Percentiles rank a stretch among this genome's conserved stretches.
phyloP scores from a whole-genome alignment of 352 stramenopile genomes.

The Thalassiosira exigua region DNA sequence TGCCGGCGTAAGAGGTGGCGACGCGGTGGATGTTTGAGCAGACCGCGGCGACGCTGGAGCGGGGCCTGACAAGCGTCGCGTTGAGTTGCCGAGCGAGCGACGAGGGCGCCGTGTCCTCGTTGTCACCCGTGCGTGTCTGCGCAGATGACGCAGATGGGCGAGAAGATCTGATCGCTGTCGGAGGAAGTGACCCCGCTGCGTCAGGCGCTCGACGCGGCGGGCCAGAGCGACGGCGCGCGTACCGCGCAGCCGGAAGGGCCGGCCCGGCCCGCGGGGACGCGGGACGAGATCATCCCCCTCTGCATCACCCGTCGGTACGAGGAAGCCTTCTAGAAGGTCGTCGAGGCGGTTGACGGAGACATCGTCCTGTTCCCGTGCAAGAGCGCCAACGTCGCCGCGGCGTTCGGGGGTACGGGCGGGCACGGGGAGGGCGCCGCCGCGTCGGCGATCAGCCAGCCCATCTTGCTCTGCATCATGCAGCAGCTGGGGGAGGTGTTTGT shows the following conservation, averaged over 20 bases:
- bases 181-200: conserved; percentile 50
- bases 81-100: conserved; percentile 30
- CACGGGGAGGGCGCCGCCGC: no score
- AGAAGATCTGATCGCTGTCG: conserved; percentile 45
- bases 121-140: conserved; percentile 63
- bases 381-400: conserved; percentile 52
- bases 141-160: conserved; percentile 56
- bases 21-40: conserved; percentile 77
- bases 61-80: conserved; percentile 43
- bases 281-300: conserved; percentile 66
- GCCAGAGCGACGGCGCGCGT: neutral
- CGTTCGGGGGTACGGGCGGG: conserved; percentile 57
- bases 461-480: conserved; percentile 83
- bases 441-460: conserved; percentile 72
- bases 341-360: conserved; percentile 67
- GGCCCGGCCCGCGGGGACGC: conserved; percentile 30
- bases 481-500: conserved; percentile 74
- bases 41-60: conserved; percentile 55
- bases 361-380: conserved; percentile 78
- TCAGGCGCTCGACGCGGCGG: neutral
- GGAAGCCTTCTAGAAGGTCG: conserved; percentile 79
- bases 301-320: conserved; percentile 66
- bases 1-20: conserved; percentile 77
- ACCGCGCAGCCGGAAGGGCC: neutral
- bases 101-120: no score